Conservation (phyloP, 768 basidiomycete species). For the Leccinum broughii region DNA sequence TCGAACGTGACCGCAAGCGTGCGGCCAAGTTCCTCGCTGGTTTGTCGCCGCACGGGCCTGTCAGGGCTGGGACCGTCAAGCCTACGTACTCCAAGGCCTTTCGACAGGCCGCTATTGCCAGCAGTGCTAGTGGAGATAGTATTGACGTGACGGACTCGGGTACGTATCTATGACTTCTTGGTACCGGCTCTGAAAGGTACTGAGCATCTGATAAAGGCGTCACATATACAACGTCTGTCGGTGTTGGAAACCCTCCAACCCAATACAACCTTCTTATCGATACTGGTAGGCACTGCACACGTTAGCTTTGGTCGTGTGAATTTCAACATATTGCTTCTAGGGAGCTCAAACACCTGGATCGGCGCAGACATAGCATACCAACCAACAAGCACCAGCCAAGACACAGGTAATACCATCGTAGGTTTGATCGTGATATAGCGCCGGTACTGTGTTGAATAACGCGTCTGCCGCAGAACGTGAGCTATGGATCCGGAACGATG, state of each 20-base stretch:
- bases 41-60: constrained; percentile 54
- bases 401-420: constrained; percentile 40
- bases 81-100: constrained; percentile 10
- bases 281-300: constrained; percentile 41
- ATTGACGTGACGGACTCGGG: constrained; percentile 61
- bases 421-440: constrained; percentile 10
- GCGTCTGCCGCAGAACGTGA: constrained; percentile 40
- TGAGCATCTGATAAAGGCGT: constrained; percentile 35
- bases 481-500: constrained; percentile 58
- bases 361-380: constrained; percentile 50
- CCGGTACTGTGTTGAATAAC: background rate
- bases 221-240: constrained; percentile 53
- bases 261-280: constrained; percentile 56
- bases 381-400: constrained; percentile 45
- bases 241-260: constrained; percentile 51
- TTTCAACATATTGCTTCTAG: constrained; percentile 18
- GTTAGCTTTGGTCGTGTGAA: background rate
- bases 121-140: constrained; percentile 22
- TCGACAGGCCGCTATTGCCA: constrained; percentile 11
- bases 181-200: background rate
- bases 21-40: constrained; percentile 57
- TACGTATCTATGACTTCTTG: constrained; percentile 13
- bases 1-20: constrained; percentile 53
- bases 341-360: constrained; percentile 56
- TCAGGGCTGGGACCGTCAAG: constrained; percentile 16